Evolutionary conservation across 441 rosid species (phyloP), one percentile per base, ranked within the genome.

Genomic region (Lepidium campestre): DNA sequence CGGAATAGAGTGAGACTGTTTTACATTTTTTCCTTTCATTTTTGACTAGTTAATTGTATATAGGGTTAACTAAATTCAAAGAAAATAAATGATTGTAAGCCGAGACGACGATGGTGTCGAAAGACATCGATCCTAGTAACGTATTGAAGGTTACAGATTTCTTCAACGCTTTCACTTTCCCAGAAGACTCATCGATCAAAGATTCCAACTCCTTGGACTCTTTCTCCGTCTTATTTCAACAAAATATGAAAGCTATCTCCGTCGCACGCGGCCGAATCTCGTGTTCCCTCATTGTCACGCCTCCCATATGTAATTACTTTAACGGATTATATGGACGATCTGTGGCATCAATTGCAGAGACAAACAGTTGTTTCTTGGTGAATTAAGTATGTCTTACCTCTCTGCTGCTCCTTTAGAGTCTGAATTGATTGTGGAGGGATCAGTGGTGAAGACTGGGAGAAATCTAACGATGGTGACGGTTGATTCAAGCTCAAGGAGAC

Each of bases 241-340:
- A 41, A 66, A 68, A 83, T 18, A 77, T 85, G 70, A 80, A 57
- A 49, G 76, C 69, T 70, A 66, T 72, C 46, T 63, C 67, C 32
- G 37, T 90, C 73, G 60, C 70, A n/a, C 85, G 79, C 10, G 97
- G 97, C 65, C 85, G 57, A 35, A 52, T 90, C 81, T 71, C 84
- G 14, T 86, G 93, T 63, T 54, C 64, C 74, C 75, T 87, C 82
- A 23, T 82, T 68, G 90, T 88, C 80, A 57, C 72, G 10, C 88
- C 96, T 4, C 23, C 70, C 13, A 1, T 88, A 42, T 55, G 89
- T 93, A 89, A 92, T 65, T 55, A 6, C 27, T 89, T 11, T 52
- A 80, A 68, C 39, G 87, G 85, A 42, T 56, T 86, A 34, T 96
- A 92, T 52, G 98, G 98, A 37, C 95, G 90, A 45, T 79, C 86